Evolutionary conservation across 2,329 filamentous ascomycete genomes (phyloP).

Genomic region (Aspergillus sp.): DNA sequence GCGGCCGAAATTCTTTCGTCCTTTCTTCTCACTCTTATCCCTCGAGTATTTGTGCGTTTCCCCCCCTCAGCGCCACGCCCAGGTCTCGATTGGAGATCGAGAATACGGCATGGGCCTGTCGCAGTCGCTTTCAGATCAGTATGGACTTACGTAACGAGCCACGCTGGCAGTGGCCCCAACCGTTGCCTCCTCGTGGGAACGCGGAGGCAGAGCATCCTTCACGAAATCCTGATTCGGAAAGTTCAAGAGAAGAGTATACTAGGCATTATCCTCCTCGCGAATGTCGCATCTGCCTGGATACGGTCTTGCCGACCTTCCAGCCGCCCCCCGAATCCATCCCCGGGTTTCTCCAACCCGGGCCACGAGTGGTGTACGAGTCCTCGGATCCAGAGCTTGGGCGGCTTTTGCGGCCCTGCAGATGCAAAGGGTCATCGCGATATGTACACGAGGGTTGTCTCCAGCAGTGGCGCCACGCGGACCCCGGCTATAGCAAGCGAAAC

Average conservation of each 20-base stretch:
- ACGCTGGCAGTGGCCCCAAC: conserved; percentile 17
- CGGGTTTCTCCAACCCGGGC: conserved; percentile 46
- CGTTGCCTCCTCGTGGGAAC: conserved; percentile 5
- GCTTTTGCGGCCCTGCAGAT: conserved; percentile 81
- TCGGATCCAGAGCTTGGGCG: conserved; percentile 65
- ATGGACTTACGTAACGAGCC: conserved; percentile 15
- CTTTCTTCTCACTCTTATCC: conserved; percentile 9
- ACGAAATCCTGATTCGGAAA: conserved; percentile 8
- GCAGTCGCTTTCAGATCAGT: conserved; percentile 3
- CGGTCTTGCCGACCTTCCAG: conserved; percentile 52
- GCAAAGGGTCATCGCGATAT: conserved; percentile 86
- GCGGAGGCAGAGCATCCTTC: conserved; percentile 4
- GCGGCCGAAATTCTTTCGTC: conserved; percentile 7
- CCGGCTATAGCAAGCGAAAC: conserved; percentile 54
- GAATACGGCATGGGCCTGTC: conserved; percentile 7
- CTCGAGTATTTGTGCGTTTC: not conserved
- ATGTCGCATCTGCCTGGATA: conserved; percentile 85
- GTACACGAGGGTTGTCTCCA: conserved; percentile 87
- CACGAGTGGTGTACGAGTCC: conserved; percentile 61
- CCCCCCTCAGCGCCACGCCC: conserved; percentile 1
- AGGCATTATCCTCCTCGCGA: conserved; percentile 60
- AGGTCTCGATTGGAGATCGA: conserved; percentile 11
- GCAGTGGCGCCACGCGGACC: conserved; percentile 69
- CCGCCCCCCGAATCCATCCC: conserved; percentile 46
- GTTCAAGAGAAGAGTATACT: conserved; percentile 16